A percentile compares a stretch with the other conserved stretches of the same genome.
Conservation (phyloP, 345 rosid species). For the Triadica sebifera region DNA sequence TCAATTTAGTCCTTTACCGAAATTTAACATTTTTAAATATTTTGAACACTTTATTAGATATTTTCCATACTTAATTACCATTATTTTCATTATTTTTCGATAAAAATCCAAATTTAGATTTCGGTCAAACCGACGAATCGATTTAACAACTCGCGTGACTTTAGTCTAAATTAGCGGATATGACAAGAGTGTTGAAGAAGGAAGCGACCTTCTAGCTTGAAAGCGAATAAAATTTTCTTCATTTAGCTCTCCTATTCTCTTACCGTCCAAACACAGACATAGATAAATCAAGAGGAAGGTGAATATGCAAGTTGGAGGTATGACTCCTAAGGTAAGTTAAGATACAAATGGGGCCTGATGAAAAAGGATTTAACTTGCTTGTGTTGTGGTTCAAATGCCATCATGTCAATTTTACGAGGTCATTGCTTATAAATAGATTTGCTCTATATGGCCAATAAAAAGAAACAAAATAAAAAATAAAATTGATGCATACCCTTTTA, state of each 20-base stretch:
- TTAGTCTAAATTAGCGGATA: too few species aligned
- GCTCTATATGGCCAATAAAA: background rate
- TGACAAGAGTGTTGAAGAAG: slow-evolving; percentile 31
- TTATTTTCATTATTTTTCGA: too few species aligned
- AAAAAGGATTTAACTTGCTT: background rate
- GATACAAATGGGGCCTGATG: background rate
- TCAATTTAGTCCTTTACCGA: too few species aligned
- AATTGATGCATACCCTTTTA: background rate
- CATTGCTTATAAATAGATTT: background rate
- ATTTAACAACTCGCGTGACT: too few species aligned
- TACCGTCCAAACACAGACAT: slow-evolving; percentile 15
- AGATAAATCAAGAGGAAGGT: background rate
- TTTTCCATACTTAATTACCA: too few species aligned
- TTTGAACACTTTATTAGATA: too few species aligned
- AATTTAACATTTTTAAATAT: too few species aligned
- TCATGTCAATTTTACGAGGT: background rate
- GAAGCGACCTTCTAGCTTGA: slow-evolving; percentile 28
- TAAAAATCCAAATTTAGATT: too few species aligned
- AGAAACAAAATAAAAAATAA: background rate
- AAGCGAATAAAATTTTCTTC: slow-evolving; percentile 35
- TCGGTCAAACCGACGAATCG: too few species aligned
- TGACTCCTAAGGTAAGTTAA: slow-evolving; percentile 27
- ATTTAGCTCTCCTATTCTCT: slow-evolving; percentile 8
- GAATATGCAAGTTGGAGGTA: slow-evolving; percentile 10
- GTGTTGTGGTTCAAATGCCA: slow-evolving; percentile 11